These are phyloP conservation scores for Crithidia brevicula DNA, from an alignment of 208 protist species.

Conservation along the genomic window DNA sequence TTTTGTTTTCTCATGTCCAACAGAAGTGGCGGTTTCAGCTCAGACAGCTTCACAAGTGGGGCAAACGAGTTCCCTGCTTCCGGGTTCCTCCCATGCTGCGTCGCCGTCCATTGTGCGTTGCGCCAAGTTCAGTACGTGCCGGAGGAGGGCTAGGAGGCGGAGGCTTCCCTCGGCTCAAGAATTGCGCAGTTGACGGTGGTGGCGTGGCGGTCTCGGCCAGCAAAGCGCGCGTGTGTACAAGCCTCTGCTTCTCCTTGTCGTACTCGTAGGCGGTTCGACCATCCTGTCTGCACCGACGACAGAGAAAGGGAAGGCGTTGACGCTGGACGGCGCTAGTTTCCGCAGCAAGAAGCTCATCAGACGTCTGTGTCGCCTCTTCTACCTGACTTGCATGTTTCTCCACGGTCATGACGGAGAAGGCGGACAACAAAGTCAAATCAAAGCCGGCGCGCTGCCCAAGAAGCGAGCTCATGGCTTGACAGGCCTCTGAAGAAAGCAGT, in stretches of 20 bases:
- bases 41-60: background rate
- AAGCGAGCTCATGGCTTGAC: background rate
- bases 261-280: conserved; percentile 38
- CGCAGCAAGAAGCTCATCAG: background rate
- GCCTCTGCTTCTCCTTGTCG: conserved; percentile 23
- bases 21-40: too few species aligned
- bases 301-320: conserved; percentile 40
- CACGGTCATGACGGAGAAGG: background rate
- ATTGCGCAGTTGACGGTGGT: background rate
- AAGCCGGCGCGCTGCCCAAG: background rate
- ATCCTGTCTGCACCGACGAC: conserved; percentile 61
- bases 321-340: background rate
- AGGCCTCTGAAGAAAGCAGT: background rate
- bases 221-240: background rate
- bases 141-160: too few species aligned
- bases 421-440: background rate
- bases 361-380: conserved; percentile 7
- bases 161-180: too few species aligned
- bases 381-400: too few species aligned
- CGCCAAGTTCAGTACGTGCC: too few species aligned
- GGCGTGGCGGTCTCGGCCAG: background rate
- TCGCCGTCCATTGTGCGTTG: too few species aligned
- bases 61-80: too few species aligned
- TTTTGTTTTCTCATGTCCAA: background rate
- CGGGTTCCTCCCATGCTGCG: background rate